Base-by-base conservation (phyloP, 306 rosid species). In the Carpinus fangiana region DNA sequence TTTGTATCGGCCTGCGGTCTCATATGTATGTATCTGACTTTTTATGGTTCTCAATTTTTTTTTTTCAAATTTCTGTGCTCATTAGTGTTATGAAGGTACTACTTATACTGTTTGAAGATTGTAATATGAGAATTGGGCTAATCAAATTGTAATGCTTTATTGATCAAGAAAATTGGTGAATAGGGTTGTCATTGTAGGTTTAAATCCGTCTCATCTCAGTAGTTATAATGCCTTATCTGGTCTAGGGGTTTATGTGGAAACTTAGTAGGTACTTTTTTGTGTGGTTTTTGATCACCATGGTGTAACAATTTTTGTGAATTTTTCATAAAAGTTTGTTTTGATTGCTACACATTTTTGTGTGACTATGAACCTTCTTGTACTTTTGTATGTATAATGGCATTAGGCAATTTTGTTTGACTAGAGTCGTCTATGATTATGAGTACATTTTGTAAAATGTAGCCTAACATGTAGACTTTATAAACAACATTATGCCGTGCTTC, bases 11-110 rank as follows among this genome's bases (percentile, higher is more conserved):
- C 64, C 79, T 54, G 68, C 75, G 31, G 56, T 70, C 38, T 71
- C 67, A 60, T 76, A 48, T 14, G 81, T 87, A 77, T 80, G 85
- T 77, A 72, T 72, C 73, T 41, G 9, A 26, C 16, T 72, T 34
- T 43, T 5, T 51, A 17, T 53, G 34, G 18, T 34, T 13, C 16
- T 12, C 8, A 13, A 54, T 76, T n/a, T 4, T 66, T 1, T 31
- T 31, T 1, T 23, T n/a, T 36, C 20, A 2, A 17, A 21, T 77
- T 51, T 16, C 21, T 45, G 55, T 20, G 61, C 16, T 28, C 14
- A 28, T 3, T 26, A 61, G 67, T 8, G 6, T 60, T 64, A 16
- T 17, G 41, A 14, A 26, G 17, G 43, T 16, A 7, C 57, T 14
- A 4, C 8, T 53, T 53, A 14, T 17, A 53, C 21, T 17, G 20